Conservation (phyloP, 192 early-diverging fungal genomes). For the Backusella westeae region DNA sequence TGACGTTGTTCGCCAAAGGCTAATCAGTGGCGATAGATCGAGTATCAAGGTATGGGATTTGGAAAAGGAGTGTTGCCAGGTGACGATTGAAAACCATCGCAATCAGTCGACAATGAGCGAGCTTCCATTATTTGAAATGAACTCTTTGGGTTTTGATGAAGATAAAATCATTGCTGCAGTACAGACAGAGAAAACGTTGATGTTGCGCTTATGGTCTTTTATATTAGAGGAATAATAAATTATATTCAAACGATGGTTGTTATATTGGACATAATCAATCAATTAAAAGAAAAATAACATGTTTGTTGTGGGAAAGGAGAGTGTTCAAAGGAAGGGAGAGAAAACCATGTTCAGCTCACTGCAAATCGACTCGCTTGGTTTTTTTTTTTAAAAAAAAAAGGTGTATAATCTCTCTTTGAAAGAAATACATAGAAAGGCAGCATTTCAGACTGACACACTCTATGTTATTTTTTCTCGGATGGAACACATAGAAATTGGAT, state of each 20-base stretch:
- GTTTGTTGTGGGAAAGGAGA: background rate
- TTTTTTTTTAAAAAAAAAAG: background rate
- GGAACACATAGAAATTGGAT: too few relatives aligned
- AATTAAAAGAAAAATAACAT: background rate
- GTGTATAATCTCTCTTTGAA: background rate
- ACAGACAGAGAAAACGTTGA: background rate
- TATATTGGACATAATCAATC: background rate
- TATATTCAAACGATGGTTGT: background rate
- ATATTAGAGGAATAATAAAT: background rate
- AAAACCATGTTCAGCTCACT: background rate
- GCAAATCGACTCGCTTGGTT: background rate
- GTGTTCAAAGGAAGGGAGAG: background rate
- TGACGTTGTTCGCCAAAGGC: constrained; percentile 30
- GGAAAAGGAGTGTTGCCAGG: background rate
- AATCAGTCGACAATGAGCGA: constrained; percentile 5
- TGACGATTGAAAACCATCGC: background rate
- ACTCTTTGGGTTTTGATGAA: background rate
- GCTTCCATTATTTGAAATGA: background rate
- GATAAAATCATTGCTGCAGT: constrained; percentile 10
- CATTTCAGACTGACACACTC: background rate
- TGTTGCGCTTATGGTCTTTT: background rate
- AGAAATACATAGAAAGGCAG: background rate
- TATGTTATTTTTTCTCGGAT: background rate
- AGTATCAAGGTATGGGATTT: constrained; percentile 53
- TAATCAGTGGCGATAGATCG: constrained; percentile 43